Evolutionary conservation across 306 rosid genomes (phyloP).

Genomic region (Acmispon strigosus): DNA sequence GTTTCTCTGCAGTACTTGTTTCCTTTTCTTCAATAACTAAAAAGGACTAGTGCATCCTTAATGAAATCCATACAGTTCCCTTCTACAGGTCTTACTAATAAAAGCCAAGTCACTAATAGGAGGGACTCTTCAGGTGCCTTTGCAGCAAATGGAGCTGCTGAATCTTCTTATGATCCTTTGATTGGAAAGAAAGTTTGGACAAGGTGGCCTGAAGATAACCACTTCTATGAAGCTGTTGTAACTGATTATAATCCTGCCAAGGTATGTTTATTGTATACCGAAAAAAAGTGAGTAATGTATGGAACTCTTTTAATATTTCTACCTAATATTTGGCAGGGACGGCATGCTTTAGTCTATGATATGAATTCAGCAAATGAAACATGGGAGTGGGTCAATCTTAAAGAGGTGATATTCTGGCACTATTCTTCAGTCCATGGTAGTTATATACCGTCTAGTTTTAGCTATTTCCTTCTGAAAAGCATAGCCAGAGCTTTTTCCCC

Average conservation of each 20-base stretch:
- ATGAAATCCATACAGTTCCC: constrained; percentile 53
- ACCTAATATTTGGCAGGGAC: constrained; percentile 39
- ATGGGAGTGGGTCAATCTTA: constrained; percentile 87
- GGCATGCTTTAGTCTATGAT: constrained; percentile 78
- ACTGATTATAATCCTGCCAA: constrained; percentile 54
- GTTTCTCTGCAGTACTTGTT: constrained; percentile 14
- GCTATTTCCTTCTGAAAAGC: not conserved
- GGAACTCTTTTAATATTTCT: not conserved
- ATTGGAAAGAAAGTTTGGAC: constrained; percentile 81
- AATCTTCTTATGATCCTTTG: constrained; percentile 34
- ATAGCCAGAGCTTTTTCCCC: not conserved
- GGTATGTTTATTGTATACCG: constrained; percentile 28
- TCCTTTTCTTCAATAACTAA: not conserved
- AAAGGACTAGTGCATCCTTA: constrained; percentile 27
- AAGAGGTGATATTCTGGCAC: constrained; percentile 43
- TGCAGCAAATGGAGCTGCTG: constrained; percentile 37
- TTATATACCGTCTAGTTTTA: not conserved
- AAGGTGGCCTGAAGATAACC: constrained; percentile 92
- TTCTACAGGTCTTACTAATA: constrained; percentile 41
- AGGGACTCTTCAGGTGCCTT: constrained; percentile 44
- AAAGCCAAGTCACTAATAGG: constrained; percentile 42
- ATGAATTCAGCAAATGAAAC: constrained; percentile 60
- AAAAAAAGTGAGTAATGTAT: not conserved
- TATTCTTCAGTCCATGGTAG: not conserved
- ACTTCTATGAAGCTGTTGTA: constrained; percentile 79